Evolutionary conservation across 257 asterid genomes (phyloP), one percentile per base, ranked within the genome.

Genomic region (Solanum pimpinellifolium): DNA sequence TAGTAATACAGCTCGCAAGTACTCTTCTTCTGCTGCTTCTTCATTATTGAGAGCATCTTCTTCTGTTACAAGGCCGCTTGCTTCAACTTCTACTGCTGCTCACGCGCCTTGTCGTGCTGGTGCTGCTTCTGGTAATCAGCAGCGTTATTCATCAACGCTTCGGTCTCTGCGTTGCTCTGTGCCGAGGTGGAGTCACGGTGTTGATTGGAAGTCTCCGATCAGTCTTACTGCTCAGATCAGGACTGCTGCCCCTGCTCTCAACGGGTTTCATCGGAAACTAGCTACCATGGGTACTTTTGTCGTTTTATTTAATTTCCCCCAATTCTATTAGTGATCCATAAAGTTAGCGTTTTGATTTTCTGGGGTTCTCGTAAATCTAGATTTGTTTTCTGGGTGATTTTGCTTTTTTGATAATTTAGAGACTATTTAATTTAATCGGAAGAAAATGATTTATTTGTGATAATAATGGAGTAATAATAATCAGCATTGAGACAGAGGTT

Each of bases 111-210:
- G 44, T 20, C 77, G 84, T 66, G n/a, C 82, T 31, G 33, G 33
- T 31, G 70, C 82, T 66, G 41, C 31, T 8, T 29, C 52, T 82
- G 83, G 6, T 92, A 87, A 44, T 89, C 91, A 96, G 89, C 92
- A 92, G 83, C 90, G 96, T 65, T 91, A 84, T 88, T 86, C 90
- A 1, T 91, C 91, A 23, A 90, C 90, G 21, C 14, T 92, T 37
- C 87, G 92, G 68, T 90, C 89, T n/a, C 46, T 90, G 0, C 86
- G 92, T 25, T 86, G 83, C 2, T 91, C 95, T 16, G 93, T 91
- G 52, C 89, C 95, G 75, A 89, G 98, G 88, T 95, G 98, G 98
- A 95, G 99, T 84, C 99, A 96, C 94, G 98, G 98, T 14, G 94
- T 83, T 69, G 98, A 91, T 76, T 96, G 99, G 98, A 93, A 94